Conservation (phyloP, 164 flowering plant genomes). For the Stephania japonica region DNA sequence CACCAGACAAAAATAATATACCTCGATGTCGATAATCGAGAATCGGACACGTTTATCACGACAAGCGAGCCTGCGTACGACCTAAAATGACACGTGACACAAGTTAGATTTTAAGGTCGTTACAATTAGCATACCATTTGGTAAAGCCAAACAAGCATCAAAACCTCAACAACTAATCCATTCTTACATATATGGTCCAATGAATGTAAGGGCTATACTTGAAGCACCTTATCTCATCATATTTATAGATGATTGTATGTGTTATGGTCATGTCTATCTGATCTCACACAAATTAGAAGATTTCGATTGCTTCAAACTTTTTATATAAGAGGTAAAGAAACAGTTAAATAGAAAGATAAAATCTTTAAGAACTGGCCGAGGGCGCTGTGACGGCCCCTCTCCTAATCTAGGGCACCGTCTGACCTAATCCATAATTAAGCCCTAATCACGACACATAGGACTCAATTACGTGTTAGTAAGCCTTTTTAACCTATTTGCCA, state of each 20-base stretch:
- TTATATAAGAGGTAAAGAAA: neutral
- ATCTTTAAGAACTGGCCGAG: neutral
- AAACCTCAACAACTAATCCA: neutral
- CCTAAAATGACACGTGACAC: too few species aligned
- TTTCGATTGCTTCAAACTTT: neutral
- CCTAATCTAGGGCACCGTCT: too few species aligned
- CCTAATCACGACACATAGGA: too few species aligned
- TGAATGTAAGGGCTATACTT: neutral
- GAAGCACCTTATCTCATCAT: conserved; percentile 4
- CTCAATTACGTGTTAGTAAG: too few species aligned
- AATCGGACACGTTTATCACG: too few species aligned
- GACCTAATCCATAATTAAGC: too few species aligned
- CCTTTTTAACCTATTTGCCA: too few species aligned
- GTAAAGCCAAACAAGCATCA: neutral
- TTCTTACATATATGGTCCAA: conserved; percentile 7
- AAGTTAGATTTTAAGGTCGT: too few species aligned
- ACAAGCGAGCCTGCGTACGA: too few species aligned
- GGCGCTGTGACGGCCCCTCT: too few species aligned
- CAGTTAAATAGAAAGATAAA: neutral
- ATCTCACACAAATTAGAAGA: conserved; percentile 7
- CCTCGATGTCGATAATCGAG: too few species aligned
- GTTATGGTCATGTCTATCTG: neutral
- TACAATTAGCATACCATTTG: conserved; percentile 3
- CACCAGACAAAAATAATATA: too few species aligned
- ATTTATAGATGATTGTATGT: conserved; percentile 6